phyloP scores from a whole-genome alignment of 176 grass and related monocot species.

The Cocos nucifera region DNA sequence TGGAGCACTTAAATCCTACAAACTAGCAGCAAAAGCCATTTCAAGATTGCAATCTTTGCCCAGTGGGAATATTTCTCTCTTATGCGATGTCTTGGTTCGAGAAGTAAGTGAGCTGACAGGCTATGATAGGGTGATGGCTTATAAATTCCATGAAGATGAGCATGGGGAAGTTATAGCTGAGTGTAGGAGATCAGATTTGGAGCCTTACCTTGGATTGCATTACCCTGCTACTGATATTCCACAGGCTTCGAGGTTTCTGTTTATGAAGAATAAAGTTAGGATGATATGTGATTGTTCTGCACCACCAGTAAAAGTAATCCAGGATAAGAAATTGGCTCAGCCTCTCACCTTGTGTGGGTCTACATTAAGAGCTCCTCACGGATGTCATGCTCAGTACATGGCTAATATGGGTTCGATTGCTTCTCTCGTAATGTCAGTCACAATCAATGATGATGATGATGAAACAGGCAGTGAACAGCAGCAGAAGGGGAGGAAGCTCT shows the following conservation, averaged over 20 bases:
- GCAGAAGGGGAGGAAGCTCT: constrained; percentile 58
- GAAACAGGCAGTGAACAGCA: constrained; percentile 40
- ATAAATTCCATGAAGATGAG: constrained; percentile 97
- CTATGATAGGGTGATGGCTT: constrained; percentile 89
- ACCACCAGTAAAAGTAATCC: constrained; percentile 55
- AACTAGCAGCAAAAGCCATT: constrained; percentile 90
- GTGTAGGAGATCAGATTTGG: constrained; percentile 74
- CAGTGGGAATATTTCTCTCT: constrained; percentile 76
- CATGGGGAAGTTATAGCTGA: constrained; percentile 92
- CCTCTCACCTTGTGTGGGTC: constrained; percentile 71
- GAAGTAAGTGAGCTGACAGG: constrained; percentile 82
- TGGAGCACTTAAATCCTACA: constrained; percentile 79
- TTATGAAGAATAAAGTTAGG: constrained; percentile 95
- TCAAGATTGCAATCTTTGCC: constrained; percentile 79
- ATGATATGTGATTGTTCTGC: constrained; percentile 81
- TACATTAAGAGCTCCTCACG: constrained; percentile 76
- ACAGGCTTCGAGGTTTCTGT: constrained; percentile 78
- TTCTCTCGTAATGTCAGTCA: constrained; percentile 85
- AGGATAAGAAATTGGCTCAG: constrained; percentile 54
- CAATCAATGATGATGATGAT: constrained; percentile 68
- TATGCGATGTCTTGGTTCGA: constrained; percentile 86
- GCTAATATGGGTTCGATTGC: constrained; percentile 87
- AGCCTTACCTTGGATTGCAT: constrained; percentile 85
- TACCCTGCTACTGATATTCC: constrained; percentile 97
- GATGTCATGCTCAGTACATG: constrained; percentile 96